Evolutionary conservation across 1,139 yeast species (phyloP), one percentile per base, ranked within the genome.

Genomic region (Diutina rugosa): DNA sequence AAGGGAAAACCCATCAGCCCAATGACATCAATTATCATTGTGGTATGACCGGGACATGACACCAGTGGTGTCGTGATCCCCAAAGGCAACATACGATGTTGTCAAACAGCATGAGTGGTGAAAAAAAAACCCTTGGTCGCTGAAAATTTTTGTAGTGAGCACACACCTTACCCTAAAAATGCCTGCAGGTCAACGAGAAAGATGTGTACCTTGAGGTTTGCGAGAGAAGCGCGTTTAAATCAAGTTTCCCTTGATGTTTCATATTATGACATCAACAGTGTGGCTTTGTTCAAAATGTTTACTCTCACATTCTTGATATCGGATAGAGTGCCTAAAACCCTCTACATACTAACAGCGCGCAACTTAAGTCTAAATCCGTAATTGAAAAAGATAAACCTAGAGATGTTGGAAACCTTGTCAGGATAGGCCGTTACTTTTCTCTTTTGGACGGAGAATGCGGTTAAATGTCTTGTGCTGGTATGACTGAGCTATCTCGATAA

Each of bases 21-120:
- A 35, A 35, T 35, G n/a, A 35, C 14, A 35, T 35, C 41, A 35
- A 35, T 35, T 35, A 35, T 5, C 41, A 35, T n/a, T n/a, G 14
- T 35, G 41, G 41, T 9, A 35, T 10, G 14, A 10, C 10, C n/a
- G 10, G 14, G n/a, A 35, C 14, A 35, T 12, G 14, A n/a, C 41
- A n/a, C 41, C 41, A 35, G n/a, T n/a, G 41, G 41, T n/a, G 41
- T n/a, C 14, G 3, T 35, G 41, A 35, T 35, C 41, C n/a, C 14
- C 41, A 10, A 35, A n/a, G 41, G 41, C 41, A 46, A 47, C 51
- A 47, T 47, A 47, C 51, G 51, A 47, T 47, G 38, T 47, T 47
- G 29, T 47, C 51, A 47, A 47, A 47, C 51, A 47, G 51, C 51
- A 47, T 47, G 51, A 47, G 51, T 47, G 51, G 51, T 47, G 38